Percentiles rank a stretch among this genome's conserved stretches.
phyloP scores from a whole-genome alignment of 2,329 filamentous ascomycete species.

The Fusarium marasasianum region DNA sequence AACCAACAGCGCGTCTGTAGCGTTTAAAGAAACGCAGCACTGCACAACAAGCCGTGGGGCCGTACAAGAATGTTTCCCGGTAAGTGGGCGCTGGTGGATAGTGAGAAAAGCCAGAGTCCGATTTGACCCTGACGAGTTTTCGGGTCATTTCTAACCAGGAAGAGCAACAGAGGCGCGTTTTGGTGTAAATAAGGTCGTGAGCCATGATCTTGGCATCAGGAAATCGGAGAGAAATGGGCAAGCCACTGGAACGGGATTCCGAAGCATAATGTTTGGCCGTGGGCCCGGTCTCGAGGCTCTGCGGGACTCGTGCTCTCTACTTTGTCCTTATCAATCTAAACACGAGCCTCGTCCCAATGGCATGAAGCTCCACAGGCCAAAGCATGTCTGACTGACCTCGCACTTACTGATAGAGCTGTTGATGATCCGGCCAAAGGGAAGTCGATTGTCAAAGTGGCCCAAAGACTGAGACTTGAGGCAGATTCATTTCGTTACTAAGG shows the following conservation, averaged over 20 bases:
- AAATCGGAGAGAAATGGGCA: not conserved
- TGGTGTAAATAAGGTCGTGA: not conserved
- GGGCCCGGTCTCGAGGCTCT: not conserved
- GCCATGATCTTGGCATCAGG: not conserved
- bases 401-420: not conserved
- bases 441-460: not conserved
- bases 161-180: not conserved
- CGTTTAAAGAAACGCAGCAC: not conserved
- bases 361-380: no score
- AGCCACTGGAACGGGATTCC: not conserved
- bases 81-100: not conserved
- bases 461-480: not conserved
- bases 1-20: slow-evolving; percentile 2
- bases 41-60: not conserved
- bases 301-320: not conserved
- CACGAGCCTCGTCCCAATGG: no score
- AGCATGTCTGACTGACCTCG: not conserved
- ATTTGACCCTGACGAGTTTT: not conserved
- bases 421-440: not conserved
- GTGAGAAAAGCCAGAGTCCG: not conserved
- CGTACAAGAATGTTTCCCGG: not conserved
- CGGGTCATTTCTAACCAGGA: not conserved
- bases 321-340: not conserved
- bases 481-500: not conserved
- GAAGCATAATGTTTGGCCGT: not conserved